phyloP scores from a whole-genome alignment of 2,329 filamentous ascomycete genomes.

The Graphium sp. region DNA sequence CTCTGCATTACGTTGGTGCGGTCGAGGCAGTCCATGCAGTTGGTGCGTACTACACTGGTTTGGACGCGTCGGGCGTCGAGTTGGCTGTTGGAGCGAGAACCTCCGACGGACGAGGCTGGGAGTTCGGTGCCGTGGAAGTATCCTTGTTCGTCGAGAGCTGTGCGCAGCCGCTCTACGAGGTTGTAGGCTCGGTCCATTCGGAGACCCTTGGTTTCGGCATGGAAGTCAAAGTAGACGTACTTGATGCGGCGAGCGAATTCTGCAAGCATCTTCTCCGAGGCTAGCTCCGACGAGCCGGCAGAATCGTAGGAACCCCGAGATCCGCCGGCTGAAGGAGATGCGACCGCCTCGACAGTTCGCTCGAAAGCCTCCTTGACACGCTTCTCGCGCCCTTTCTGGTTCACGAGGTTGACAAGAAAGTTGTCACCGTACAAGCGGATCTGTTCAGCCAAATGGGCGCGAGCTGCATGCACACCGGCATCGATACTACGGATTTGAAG shows the following conservation, averaged over 20 bases:
- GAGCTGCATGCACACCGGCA: slow-evolving; percentile 59
- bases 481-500: slow-evolving; percentile 78
- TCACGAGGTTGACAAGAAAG: slow-evolving; percentile 92
- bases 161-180: slow-evolving; percentile 65
- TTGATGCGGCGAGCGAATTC: slow-evolving; percentile 74
- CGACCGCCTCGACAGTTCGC: slow-evolving; percentile 63
- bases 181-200: slow-evolving; percentile 84
- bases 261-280: slow-evolving; percentile 58
- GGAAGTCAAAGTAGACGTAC: slow-evolving; percentile 97
- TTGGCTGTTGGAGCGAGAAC: no score
- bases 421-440: slow-evolving; percentile 90
- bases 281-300: no score
- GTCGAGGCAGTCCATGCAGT: slow-evolving; percentile 98
- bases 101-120: slow-evolving; percentile 49
- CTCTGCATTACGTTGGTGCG: slow-evolving; percentile 96
- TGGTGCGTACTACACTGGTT: slow-evolving; percentile 84
- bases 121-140: slow-evolving; percentile 90
- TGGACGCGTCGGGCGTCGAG: slow-evolving; percentile 71
- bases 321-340: slow-evolving; percentile 50
- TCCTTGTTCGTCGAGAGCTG: slow-evolving; percentile 59
- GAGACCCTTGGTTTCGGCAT: slow-evolving; percentile 90
- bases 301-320: slow-evolving; percentile 51
- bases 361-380: slow-evolving; percentile 89
- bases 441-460: slow-evolving; percentile 84
- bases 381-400: slow-evolving; percentile 84